phyloP scores from a whole-genome alignment of 768 basidiomycete species.

The Gautieria morchelliformis region DNA sequence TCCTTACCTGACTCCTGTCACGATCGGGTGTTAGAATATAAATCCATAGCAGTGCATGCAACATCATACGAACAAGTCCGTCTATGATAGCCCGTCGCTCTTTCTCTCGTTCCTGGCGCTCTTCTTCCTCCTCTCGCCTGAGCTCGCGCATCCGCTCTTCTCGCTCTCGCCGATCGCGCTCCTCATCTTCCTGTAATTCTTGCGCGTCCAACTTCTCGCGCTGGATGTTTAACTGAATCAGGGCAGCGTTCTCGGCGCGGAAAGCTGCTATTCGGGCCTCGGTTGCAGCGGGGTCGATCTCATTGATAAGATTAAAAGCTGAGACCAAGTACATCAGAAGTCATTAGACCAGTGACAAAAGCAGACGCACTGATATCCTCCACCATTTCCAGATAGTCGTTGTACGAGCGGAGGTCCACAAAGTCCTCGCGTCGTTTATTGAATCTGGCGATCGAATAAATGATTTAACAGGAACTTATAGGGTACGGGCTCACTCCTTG shows the following conservation, averaged over 20 bases:
- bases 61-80: slow-evolving; percentile 40
- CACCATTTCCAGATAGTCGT: slow-evolving; percentile 93
- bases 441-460: slow-evolving; percentile 44
- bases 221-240: slow-evolving; percentile 77
- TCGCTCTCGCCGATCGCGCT: slow-evolving; percentile 61
- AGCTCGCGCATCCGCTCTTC: slow-evolving; percentile 60
- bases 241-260: slow-evolving; percentile 68
- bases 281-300: slow-evolving; percentile 69
- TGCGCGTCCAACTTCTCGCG: slow-evolving; percentile 71
- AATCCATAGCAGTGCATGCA: background rate
- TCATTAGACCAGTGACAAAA: background rate
- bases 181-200: slow-evolving; percentile 69
- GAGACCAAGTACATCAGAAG: slow-evolving; percentile 5
- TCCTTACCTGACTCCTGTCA: slow-evolving; percentile 7
- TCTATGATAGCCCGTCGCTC: slow-evolving; percentile 69
- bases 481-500: slow-evolving; percentile 56
- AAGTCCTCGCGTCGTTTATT: slow-evolving; percentile 94
- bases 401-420: slow-evolving; percentile 64
- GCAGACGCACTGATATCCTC: slow-evolving; percentile 70
- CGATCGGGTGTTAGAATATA: too few relatives aligned
- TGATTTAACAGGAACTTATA: background rate
- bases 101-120: slow-evolving; percentile 67
- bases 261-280: slow-evolving; percentile 76
- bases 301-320: slow-evolving; percentile 96
- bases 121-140: slow-evolving; percentile 61